Evolutionary conservation across 345 rosid species (phyloP), one percentile per base, ranked within the genome.

Genomic region (Carallia brachiata): DNA sequence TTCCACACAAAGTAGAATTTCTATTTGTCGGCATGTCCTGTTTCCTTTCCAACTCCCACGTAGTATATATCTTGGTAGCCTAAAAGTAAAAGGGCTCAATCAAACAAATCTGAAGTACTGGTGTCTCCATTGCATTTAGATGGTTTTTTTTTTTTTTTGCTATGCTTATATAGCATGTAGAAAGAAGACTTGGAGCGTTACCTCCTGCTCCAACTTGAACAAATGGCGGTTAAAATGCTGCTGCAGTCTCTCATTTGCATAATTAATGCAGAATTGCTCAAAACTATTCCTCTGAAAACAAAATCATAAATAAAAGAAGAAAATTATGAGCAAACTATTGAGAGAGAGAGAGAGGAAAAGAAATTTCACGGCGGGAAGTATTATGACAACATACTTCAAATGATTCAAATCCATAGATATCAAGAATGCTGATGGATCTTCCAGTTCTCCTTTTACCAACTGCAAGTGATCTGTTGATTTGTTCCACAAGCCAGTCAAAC

Each of bases 161-260:
- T 44, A 44, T 44, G 50, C 50, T 44, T 2, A 16, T 2, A 13
- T 44, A 4, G 50, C 16, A 44, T 44, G 12, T 4, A 10, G 50
- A 44, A 13, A 44, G 50, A 44, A 13, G 17, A 44, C 50, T 44
- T 44, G 50, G 50, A 47, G 79, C 32, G 52, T 62, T 65, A 95
- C 99, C 97, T 95, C 99, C 79, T 95, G 99, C 84, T 95, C 97
- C 66, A 95, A 82, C 87, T 95, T 95, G 89, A 95, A 95, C 39
- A 95, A 76, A 77, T 95, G 99, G 61, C 99, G 97, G 73, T 92
- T 95, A 72, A 95, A 95, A 76, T 95, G 99, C 78, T 95, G 99
- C 81, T 95, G 98, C 82, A 94, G 74, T 84, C 98, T 91, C 86
- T 94, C 98, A 78, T 94, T 94, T 57, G 98, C 98, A 85, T 94